phyloP scores from a whole-genome alignment of 2,329 filamentous ascomycete species.

The Botrytis paeoniae region DNA sequence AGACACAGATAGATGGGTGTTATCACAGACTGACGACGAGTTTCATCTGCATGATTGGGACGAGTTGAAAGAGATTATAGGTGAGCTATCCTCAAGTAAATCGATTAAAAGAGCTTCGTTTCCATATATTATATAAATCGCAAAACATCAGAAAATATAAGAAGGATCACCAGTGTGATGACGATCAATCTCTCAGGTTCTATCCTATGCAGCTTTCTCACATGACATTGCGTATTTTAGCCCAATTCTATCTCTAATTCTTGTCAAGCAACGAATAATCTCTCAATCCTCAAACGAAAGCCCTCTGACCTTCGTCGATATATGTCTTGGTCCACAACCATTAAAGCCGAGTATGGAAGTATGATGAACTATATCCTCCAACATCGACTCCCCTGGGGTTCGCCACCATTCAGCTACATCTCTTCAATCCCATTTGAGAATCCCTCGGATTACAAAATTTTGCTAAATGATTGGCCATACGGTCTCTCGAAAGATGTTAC shows the following conservation, averaged over 20 bases:
- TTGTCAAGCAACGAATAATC: constrained; percentile 51
- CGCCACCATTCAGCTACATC: constrained; percentile 50
- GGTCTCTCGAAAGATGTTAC: constrained; percentile 63
- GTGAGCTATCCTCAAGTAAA: constrained; percentile 41
- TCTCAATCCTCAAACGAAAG: constrained; percentile 73
- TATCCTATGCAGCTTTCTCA: background rate
- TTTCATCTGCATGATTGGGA: constrained; percentile 73
- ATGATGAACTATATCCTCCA: constrained; percentile 75
- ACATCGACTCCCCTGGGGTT: constrained; percentile 67
- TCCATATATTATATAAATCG: background rate
- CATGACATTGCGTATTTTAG: constrained; percentile 4
- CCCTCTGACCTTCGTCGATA: constrained; percentile 80
- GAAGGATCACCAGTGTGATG: constrained; percentile 14
- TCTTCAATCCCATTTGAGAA: constrained; percentile 48
- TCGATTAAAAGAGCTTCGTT: background rate
- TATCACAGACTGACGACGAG: constrained; percentile 64
- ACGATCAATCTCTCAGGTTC: background rate
- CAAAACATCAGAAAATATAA: background rate
- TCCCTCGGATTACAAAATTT: constrained; percentile 61
- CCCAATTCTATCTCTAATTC: background rate
- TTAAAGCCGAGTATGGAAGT: constrained; percentile 71
- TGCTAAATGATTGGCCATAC: constrained; percentile 94
- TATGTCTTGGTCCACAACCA: constrained; percentile 69
- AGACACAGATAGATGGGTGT: constrained; percentile 54
- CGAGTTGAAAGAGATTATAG: constrained; percentile 64